Base-by-base conservation (phyloP, 2,329 filamentous ascomycete genomes). In the Monosporascus sp. region DNA sequence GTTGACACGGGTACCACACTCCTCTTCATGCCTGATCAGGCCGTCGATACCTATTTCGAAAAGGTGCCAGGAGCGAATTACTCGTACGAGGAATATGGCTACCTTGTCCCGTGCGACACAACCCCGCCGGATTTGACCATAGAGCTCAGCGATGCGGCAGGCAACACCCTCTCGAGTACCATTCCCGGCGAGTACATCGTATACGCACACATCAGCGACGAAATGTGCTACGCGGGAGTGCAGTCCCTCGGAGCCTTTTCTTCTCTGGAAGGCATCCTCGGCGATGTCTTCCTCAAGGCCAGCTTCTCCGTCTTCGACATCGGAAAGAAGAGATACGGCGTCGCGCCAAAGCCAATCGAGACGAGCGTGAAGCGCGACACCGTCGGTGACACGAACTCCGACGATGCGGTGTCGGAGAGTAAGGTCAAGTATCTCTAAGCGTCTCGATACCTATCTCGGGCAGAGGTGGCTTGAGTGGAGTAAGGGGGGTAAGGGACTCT, bases 231-330 rank as follows among this genome's bases (percentile, higher is more conserved):
- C 68, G 89, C 89, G 51, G 90, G 89, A 48, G 80, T 95, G 57
- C 90, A 94, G 75, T 76, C 72, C 36, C 69, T 74, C 44, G 70
- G 69, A 17, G 64, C 63, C 24, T 60, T 74, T 48, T 63, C 66
- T 2, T 77, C 85, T 57, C 68, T 84, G 47, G 74, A 77, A 17
- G 82, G 78, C 52, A 90, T 95, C 64, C 81, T 92, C 52, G 90
- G 90, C 9, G 88, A 92, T 55, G 77, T 88, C 52, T 89, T 91
- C 73, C 78, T 94, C 60, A 94, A 94, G 81, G 81, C 81, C 51
- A 76, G 88, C 57, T 91, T 88, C 65, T 83, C 86, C 31, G 82
- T 90, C 47, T 90, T 90, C 67, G 86, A 90, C 65, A 68, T 75
- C 6, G 70, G 66, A 20, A 71, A 72, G 5, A 70, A 72, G 53